Conservation (phyloP, 352 stramenopile genomes). For the Pythium sp. region DNA sequence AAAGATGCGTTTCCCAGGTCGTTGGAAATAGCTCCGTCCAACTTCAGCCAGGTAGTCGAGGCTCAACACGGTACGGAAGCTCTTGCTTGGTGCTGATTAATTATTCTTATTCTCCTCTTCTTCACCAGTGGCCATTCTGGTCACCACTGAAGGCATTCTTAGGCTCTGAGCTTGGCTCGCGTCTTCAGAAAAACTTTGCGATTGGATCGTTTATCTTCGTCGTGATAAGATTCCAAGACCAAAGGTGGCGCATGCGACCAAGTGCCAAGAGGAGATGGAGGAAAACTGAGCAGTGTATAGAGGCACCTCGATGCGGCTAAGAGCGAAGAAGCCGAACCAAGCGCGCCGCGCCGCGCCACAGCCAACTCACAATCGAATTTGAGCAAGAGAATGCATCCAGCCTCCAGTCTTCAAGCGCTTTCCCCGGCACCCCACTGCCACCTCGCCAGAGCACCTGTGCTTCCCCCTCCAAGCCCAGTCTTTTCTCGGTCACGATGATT, state of each 20-base stretch:
- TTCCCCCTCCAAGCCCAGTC: constrained; percentile 20
- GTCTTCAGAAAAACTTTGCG: neutral
- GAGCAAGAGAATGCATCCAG: constrained; percentile 23
- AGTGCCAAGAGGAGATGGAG: neutral
- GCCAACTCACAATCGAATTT: constrained; percentile 23
- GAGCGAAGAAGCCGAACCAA: neutral
- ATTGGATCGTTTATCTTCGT: neutral
- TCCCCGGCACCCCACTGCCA: constrained; percentile 17
- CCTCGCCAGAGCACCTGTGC: constrained; percentile 20
- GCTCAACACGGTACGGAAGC: neutral
- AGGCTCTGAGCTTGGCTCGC: neutral
- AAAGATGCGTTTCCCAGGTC: neutral
- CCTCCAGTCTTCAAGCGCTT: constrained; percentile 18
- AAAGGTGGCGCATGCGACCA: neutral
- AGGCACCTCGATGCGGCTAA: neutral
- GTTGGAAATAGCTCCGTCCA: neutral
- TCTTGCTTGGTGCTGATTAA: neutral
- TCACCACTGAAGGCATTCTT: neutral
- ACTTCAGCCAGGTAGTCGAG: neutral
- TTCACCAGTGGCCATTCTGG: neutral
- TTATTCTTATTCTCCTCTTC: neutral
- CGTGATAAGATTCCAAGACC: neutral
- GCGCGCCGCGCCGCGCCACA: neutral
- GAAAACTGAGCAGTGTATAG: neutral
- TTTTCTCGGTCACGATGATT: constrained; percentile 40